Percentiles rank a stretch among this genome's conserved stretches.
These are phyloP conservation scores for Fragaria nilgerrensis DNA, from an alignment of 306 rosid genomes.

Conservation along the genomic window DNA sequence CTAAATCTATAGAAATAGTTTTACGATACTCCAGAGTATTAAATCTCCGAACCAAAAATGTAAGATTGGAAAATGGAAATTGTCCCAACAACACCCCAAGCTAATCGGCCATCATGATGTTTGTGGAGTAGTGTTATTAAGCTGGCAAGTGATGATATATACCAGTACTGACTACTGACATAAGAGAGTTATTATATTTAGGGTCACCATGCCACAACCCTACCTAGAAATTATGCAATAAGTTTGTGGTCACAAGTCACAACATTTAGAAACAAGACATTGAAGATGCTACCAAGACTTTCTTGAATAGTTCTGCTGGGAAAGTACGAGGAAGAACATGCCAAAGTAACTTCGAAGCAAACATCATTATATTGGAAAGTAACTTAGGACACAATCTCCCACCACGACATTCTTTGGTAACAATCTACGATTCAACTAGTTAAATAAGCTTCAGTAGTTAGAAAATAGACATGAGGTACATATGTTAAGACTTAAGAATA, in stretches of 20 bases:
- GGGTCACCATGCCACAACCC: not conserved
- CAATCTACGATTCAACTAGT: not conserved
- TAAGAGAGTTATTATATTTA: not conserved
- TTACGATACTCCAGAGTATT: not conserved
- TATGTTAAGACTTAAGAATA: not conserved
- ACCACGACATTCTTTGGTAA: not conserved
- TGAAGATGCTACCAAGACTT: constrained; percentile 17
- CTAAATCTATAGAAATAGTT: not conserved
- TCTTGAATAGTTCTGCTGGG: not conserved
- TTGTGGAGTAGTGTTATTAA: not conserved
- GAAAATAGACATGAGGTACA: not conserved
- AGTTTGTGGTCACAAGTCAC: not conserved
- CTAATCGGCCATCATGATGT: not conserved
- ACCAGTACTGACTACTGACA: not conserved
- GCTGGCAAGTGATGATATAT: not conserved
- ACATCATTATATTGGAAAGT: constrained; percentile 3
- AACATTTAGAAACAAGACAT: not conserved
- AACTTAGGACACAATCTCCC: constrained; percentile 1
- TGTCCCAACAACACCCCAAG: not conserved
- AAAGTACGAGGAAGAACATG: constrained; percentile 22
- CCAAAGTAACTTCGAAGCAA: constrained; percentile 3
- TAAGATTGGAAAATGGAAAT: not conserved
- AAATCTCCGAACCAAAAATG: not conserved
- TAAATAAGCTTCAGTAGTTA: not conserved
- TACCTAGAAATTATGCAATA: not conserved